Conservation (phyloP, 1,139 yeast species). For the Meyerozyma guilliermondii region DNA sequence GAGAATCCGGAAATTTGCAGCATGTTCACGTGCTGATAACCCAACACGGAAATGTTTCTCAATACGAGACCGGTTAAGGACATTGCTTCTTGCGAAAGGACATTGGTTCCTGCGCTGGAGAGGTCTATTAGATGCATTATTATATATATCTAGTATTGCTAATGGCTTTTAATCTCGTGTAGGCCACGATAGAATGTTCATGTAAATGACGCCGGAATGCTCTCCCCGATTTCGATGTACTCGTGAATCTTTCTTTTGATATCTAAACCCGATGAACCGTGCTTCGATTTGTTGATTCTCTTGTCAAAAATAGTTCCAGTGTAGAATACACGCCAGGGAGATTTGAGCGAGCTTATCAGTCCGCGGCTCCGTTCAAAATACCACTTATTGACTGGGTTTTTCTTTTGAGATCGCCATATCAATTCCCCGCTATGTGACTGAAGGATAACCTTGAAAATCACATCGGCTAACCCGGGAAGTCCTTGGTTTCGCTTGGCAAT, state of each 20-base stretch:
- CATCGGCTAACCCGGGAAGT: constrained; percentile 87
- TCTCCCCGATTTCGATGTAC: constrained; percentile 28
- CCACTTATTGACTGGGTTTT: constrained; percentile 95
- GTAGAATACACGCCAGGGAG: constrained; percentile 68
- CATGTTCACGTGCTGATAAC: not conserved
- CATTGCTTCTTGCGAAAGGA: no score
- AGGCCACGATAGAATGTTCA: constrained; percentile 4
- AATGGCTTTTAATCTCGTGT: no score
- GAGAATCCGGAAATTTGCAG: not conserved
- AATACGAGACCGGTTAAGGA: no score
- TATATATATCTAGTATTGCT: not conserved
- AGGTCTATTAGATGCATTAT: not conserved
- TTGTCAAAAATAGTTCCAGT: constrained; percentile 49
- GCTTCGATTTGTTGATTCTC: constrained; percentile 22
- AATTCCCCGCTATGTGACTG: constrained; percentile 68
- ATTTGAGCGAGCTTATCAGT: constrained; percentile 45
- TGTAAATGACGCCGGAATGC: constrained; percentile 29
- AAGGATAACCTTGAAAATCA: constrained; percentile 76
- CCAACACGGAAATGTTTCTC: no score
- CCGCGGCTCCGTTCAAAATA: constrained; percentile 90
- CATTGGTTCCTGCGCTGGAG: no score
- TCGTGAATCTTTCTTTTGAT: constrained; percentile 23
- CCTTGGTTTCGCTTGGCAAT: constrained; percentile 82
- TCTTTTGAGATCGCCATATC: constrained; percentile 82
- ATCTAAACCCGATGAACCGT: constrained; percentile 17